These are phyloP conservation scores for Elongisporangium anandrum DNA, from an alignment of 352 stramenopile species.

Conservation along the genomic window DNA sequence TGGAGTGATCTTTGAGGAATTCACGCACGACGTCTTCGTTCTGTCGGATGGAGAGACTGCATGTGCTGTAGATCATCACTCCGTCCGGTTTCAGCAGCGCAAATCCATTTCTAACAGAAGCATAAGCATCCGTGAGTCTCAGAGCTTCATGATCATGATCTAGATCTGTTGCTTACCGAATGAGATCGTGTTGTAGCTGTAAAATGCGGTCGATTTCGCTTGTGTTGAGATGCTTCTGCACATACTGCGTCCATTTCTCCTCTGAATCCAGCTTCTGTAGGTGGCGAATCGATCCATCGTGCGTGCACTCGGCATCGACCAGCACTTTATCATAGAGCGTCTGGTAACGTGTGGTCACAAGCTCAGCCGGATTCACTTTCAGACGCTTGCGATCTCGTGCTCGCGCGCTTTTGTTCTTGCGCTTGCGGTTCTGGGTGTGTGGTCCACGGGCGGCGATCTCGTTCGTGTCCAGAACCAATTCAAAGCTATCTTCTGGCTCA, in stretches of 20 bases:
- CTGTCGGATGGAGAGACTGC: constrained; percentile 89
- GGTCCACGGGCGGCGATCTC: constrained; percentile 46
- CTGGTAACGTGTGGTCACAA: neutral
- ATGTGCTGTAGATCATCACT: constrained; percentile 94
- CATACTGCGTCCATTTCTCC: constrained; percentile 72
- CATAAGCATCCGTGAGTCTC: neutral
- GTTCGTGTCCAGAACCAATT: constrained; percentile 62
- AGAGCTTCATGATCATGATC: neutral
- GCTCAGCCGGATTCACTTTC: constrained; percentile 15
- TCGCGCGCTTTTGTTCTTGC: constrained; percentile 90
- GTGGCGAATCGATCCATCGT: constrained; percentile 92
- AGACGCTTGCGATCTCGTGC: constrained; percentile 46
- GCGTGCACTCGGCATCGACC: constrained; percentile 95
- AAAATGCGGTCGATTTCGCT: constrained; percentile 54
- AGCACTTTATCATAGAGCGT: constrained; percentile 91
- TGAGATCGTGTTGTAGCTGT: constrained; percentile 51
- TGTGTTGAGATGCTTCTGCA: constrained; percentile 57
- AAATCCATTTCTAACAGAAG: constrained; percentile 71
- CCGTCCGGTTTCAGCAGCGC: constrained; percentile 81
- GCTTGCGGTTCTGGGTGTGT: constrained; percentile 69
- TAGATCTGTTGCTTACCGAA: constrained; percentile 18
- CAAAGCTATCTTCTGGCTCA: constrained; percentile 23
- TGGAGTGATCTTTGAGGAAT: constrained; percentile 49
- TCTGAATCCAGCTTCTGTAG: constrained; percentile 63
- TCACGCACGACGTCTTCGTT: constrained; percentile 91